Conservation (phyloP, 768 basidiomycete genomes). For the Amanita rubescens region DNA sequence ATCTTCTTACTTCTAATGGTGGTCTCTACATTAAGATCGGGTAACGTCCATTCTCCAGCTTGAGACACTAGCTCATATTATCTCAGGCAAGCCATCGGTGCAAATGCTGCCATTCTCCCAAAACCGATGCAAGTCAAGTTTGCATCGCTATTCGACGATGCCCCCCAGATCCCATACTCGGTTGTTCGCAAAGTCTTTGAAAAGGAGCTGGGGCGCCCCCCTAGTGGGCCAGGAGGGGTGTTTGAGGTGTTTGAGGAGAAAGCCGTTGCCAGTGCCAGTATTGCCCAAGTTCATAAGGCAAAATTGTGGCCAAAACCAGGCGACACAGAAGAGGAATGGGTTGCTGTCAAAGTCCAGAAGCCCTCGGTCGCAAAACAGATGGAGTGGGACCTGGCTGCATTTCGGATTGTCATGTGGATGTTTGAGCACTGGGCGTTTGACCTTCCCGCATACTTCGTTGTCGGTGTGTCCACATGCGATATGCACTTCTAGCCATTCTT, state of each 20-base stretch:
- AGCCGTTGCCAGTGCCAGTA: conserved; percentile 81
- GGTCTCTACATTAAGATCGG: conserved; percentile 85
- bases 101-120: conserved; percentile 82
- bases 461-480: conserved; percentile 38
- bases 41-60: conserved; percentile 12
- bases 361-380: conserved; percentile 82
- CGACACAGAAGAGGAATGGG: conserved; percentile 49
- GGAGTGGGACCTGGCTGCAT: conserved; percentile 74
- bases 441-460: conserved; percentile 74
- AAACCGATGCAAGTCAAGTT: conserved; percentile 79
- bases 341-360: conserved; percentile 93
- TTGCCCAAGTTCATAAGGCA: conserved; percentile 90
- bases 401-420: conserved; percentile 69
- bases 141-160: conserved; percentile 78
- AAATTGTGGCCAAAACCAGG: conserved; percentile 36
- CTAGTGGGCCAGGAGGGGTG: conserved; percentile 59
- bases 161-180: conserved; percentile 75
- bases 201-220: conserved; percentile 60
- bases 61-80: not conserved
- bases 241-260: conserved; percentile 74
- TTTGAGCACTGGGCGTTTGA: conserved; percentile 80
- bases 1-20: conserved; percentile 75
- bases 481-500: not conserved
- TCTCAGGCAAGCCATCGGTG: conserved; percentile 66
- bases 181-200: conserved; percentile 61